Percentiles rank a stretch among this genome's conserved stretches.
These are phyloP conservation scores for Curvularia sp. DNA, from an alignment of 2,329 filamentous ascomycete species.

Conservation along the genomic window DNA sequence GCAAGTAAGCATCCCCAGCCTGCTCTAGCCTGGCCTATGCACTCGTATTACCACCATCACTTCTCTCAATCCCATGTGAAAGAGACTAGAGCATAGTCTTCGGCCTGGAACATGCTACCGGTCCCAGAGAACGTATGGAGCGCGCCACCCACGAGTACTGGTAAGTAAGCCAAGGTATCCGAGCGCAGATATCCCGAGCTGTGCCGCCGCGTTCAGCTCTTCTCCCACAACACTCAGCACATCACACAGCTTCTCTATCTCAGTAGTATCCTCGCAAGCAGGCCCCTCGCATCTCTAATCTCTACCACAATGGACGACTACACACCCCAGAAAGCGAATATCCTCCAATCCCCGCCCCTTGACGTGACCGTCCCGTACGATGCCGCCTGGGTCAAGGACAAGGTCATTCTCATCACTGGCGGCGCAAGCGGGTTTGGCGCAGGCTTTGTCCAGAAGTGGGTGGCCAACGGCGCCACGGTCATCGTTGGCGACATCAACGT, in stretches of 20 bases:
- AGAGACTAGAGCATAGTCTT: background rate
- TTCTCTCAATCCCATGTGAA: background rate
- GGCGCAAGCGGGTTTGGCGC: conserved; percentile 52
- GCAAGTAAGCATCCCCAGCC: background rate
- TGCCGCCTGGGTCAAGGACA: conserved; percentile 48
- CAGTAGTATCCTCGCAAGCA: background rate
- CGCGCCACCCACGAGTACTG: background rate
- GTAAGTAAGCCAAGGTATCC: background rate
- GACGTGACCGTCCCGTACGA: conserved; percentile 48
- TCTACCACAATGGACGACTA: conserved; percentile 32
- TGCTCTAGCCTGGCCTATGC: background rate
- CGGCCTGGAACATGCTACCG: background rate
- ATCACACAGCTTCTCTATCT: background rate
- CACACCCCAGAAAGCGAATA: conserved; percentile 28
- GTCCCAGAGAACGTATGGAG: background rate
- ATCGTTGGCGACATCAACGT: conserved; percentile 70
- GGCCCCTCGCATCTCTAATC: background rate
- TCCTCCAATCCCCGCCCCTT: conserved; percentile 50
- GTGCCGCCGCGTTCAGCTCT: background rate
- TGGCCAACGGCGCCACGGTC: conserved; percentile 59
- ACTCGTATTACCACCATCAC: background rate
- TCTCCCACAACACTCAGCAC: background rate
- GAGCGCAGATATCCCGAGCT: background rate
- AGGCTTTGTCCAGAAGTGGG: conserved; percentile 50
- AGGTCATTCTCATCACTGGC: conserved; percentile 51